These are phyloP conservation scores for Tuber aestivum DNA, from an alignment of 495 filamentous ascomycete genomes.

Conservation along the genomic window DNA sequence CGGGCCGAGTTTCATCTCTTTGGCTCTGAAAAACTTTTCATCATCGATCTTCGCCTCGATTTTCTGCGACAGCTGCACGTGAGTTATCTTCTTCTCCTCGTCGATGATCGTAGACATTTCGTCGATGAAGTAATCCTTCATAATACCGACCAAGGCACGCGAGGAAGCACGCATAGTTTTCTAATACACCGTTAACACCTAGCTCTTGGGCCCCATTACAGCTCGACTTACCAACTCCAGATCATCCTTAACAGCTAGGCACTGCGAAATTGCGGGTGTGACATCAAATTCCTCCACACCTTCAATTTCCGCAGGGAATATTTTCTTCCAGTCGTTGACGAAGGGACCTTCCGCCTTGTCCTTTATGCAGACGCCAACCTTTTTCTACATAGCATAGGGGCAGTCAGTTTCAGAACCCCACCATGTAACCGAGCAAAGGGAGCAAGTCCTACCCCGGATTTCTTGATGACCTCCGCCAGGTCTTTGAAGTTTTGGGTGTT, in stretches of 20 bases:
- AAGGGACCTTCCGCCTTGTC: constrained; percentile 82
- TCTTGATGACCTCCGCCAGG: constrained; percentile 77
- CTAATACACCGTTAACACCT: constrained; percentile 40
- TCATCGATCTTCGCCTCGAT: constrained; percentile 89
- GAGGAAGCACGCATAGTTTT: constrained; percentile 89
- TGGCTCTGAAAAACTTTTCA: constrained; percentile 79
- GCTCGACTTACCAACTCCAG: constrained; percentile 63
- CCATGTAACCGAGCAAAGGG: neutral
- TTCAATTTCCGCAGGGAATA: constrained; percentile 65
- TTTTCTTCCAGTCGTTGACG: constrained; percentile 89
- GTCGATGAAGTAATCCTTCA: constrained; percentile 92
- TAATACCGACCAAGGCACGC: constrained; percentile 80
- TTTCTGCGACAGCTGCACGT: constrained; percentile 72
- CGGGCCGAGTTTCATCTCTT: constrained; percentile 67
- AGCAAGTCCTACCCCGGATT: constrained; percentile 62
- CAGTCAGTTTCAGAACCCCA: neutral
- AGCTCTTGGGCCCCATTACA: neutral
- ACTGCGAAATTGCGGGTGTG: constrained; percentile 66
- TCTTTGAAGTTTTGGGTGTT: constrained; percentile 82
- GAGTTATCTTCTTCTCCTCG: constrained; percentile 91
- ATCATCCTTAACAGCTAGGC: constrained; percentile 93
- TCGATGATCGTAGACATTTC: constrained; percentile 95
- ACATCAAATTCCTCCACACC: constrained; percentile 89
- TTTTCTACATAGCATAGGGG: constrained; percentile 57
- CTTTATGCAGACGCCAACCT: constrained; percentile 78